A percentile compares a stretch with the other conserved stretches of the same genome.
phyloP scores from a whole-genome alignment of 2,329 filamentous ascomycete genomes.

The Chrysoporthe deuterocubensis region DNA sequence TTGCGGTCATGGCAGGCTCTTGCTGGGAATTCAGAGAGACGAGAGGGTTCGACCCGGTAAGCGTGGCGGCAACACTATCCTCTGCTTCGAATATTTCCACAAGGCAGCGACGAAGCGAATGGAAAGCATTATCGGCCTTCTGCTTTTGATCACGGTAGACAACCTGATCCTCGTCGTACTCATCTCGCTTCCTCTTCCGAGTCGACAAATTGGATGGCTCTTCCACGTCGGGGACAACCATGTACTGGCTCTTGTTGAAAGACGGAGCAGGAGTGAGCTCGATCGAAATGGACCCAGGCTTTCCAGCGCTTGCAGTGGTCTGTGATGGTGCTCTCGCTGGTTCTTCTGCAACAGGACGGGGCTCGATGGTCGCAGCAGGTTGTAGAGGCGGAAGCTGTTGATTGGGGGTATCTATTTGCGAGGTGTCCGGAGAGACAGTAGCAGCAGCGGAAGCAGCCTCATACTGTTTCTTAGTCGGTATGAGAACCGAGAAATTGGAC shows the following conservation, averaged over 20 bases:
- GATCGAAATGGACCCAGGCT: conserved; percentile 46
- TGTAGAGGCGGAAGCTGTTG: conserved; percentile 37
- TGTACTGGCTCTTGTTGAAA: conserved; percentile 59
- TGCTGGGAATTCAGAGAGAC: conserved; percentile 61
- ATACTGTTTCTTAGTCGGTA: conserved; percentile 48
- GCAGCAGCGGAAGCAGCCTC: conserved; percentile 30
- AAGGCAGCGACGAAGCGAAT: conserved; percentile 71
- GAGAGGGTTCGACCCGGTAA: conserved; percentile 59
- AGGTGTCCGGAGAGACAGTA: neutral
- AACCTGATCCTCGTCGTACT: conserved; percentile 57
- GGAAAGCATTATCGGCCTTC: conserved; percentile 74
- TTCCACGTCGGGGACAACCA: conserved; percentile 52
- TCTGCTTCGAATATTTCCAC: conserved; percentile 78
- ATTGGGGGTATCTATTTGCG: conserved; percentile 22
- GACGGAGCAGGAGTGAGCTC: conserved; percentile 47
- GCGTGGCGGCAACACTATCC: conserved; percentile 64
- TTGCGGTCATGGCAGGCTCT: conserved; percentile 67
- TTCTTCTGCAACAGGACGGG: conserved; percentile 7
- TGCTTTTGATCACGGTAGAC: conserved; percentile 77
- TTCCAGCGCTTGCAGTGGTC: conserved; percentile 25
- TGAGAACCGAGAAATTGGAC: conserved; percentile 51
- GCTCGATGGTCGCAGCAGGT: conserved; percentile 29
- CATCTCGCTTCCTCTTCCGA: conserved; percentile 58
- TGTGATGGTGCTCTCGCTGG: conserved; percentile 22
- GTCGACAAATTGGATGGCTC: conserved; percentile 52